phyloP scores from a whole-genome alignment of 2,329 filamentous ascomycete genomes.

The Colletotrichum tanaceti region DNA sequence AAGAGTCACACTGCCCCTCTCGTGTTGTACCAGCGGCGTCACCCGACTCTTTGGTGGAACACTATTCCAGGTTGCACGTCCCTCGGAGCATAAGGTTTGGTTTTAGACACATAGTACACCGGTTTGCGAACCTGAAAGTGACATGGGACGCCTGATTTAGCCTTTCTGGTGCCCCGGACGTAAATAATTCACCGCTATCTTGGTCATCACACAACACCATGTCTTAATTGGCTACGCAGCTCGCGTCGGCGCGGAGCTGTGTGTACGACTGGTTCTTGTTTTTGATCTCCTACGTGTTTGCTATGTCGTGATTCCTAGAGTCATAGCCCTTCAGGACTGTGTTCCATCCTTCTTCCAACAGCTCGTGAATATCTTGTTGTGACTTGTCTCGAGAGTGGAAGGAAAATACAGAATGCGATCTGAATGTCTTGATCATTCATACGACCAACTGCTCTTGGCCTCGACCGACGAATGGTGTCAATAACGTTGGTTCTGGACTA shows the following conservation, averaged over 20 bases:
- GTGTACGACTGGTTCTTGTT: slow-evolving; percentile 20
- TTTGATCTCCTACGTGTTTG: background rate
- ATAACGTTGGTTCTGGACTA: rapidly evolving
- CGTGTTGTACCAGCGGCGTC: slow-evolving; percentile 20
- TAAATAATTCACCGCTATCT: slow-evolving; percentile 1
- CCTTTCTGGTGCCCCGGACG: slow-evolving; percentile 6
- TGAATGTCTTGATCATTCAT: no score
- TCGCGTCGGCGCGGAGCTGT: background rate
- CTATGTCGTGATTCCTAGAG: background rate
- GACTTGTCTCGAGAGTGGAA: no score
- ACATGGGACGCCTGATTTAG: slow-evolving; percentile 6
- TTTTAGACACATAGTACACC: slow-evolving; percentile 6
- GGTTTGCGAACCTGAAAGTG: background rate
- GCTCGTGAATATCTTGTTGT: no score
- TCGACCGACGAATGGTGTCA: no score
- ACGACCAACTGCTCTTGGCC: background rate
- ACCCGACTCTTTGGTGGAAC: background rate
- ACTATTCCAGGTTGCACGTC: slow-evolving; percentile 26
- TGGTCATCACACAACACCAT: background rate
- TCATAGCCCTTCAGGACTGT: background rate
- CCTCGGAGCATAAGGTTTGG: slow-evolving; percentile 28
- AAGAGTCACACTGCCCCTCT: background rate
- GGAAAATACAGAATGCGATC: no score
- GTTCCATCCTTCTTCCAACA: no score
- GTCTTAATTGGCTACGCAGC: slow-evolving; percentile 12